Evolutionary conservation across 2,329 filamentous ascomycete species (phyloP).

Genomic region (Xylariaceae sp.): DNA sequence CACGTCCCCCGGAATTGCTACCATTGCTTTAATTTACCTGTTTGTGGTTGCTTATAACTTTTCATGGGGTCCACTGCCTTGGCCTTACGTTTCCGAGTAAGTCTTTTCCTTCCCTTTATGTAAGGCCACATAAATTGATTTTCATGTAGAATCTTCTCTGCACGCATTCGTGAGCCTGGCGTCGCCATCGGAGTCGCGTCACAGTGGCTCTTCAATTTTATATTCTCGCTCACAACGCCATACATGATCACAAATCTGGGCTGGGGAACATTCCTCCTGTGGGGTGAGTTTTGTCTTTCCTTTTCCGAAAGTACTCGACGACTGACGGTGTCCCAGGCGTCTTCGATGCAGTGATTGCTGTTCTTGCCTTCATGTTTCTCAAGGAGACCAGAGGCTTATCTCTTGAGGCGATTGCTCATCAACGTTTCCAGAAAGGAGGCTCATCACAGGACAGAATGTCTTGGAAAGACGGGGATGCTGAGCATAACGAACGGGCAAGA

Average conservation of each 20-base stretch:
- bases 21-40: conserved; percentile 50
- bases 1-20: conserved; percentile 41
- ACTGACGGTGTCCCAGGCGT: conserved; percentile 14
- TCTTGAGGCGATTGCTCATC: conserved; percentile 50
- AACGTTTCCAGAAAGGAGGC: conserved; percentile 19
- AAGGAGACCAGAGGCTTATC: conserved; percentile 67
- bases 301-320: too few relatives aligned
- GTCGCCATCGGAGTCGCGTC: conserved; percentile 40
- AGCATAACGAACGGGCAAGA: conserved; percentile 6
- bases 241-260: conserved; percentile 45
- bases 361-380: conserved; percentile 49
- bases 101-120: conserved; percentile 1
- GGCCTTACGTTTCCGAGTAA: conserved; percentile 44
- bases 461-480: conserved; percentile 8
- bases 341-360: conserved; percentile 37
- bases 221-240: conserved; percentile 43
- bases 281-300: conserved; percentile 25
- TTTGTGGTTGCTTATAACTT: conserved; percentile 49
- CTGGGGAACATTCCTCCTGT: conserved; percentile 44
- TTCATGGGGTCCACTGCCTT: conserved; percentile 45
- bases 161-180: conserved; percentile 43
- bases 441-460: conserved; percentile 7
- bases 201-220: conserved; percentile 47
- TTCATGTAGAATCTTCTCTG: conserved; percentile 39
- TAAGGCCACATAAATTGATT: not conserved